These are phyloP conservation scores for Ustilago sp. DNA, from an alignment of 1,284 basidiomycete species.

Conservation along the genomic window DNA sequence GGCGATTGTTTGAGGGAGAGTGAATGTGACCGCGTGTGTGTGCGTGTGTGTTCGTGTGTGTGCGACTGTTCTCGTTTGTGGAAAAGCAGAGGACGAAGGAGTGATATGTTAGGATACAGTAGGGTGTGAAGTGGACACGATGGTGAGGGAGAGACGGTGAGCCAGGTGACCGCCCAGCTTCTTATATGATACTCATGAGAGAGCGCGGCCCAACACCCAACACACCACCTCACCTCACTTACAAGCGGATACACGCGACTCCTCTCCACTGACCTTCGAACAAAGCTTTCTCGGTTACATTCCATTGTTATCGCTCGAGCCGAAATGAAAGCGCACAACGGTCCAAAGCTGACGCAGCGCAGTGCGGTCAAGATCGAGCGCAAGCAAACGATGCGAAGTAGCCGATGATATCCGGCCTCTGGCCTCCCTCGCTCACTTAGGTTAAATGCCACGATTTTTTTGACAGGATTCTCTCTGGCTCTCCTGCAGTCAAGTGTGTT, in stretches of 20 bases:
- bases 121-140: not conserved
- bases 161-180: not conserved
- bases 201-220: not conserved
- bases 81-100: not conserved
- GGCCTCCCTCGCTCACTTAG: not conserved
- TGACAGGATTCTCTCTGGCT: not conserved
- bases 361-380: not conserved
- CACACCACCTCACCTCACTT: not conserved
- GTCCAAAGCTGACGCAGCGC: not conserved
- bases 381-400: constrained; percentile 21
- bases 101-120: too few species aligned
- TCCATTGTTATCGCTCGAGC: not conserved
- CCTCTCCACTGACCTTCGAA: not conserved
- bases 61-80: too few species aligned
- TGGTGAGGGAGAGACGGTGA: not conserved
- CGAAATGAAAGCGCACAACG: not conserved
- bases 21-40: not conserved
- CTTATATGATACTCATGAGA: not conserved
- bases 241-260: constrained; percentile 1
- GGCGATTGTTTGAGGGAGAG: too few species aligned
- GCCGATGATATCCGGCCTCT: constrained; percentile 35
- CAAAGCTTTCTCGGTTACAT: constrained; percentile 6
- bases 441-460: not conserved
- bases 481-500: not conserved
- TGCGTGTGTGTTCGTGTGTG: not conserved